Conservation (phyloP, 495 filamentous ascomycete genomes). For the Pyrenopolyporus hunteri region DNA sequence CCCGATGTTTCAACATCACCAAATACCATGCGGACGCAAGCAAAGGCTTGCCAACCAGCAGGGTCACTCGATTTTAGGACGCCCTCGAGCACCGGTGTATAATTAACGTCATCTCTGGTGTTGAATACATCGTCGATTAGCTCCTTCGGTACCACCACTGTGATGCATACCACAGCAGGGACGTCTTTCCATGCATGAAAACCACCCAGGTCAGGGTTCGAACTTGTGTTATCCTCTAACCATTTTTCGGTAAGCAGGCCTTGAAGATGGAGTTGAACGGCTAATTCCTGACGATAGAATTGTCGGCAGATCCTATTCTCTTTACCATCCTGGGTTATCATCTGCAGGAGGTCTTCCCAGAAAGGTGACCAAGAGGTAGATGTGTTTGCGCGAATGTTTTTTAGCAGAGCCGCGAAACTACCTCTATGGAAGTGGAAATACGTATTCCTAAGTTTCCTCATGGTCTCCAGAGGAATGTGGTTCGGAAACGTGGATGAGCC, state of each 20-base stretch:
- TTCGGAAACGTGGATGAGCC: not conserved
- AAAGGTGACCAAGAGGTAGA: constrained; percentile 28
- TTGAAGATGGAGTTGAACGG: constrained; percentile 38
- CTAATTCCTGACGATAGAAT: constrained; percentile 31
- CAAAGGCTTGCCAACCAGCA: constrained; percentile 34
- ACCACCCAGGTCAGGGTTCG: constrained; percentile 14
- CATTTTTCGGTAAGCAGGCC: constrained; percentile 35
- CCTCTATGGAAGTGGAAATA: constrained; percentile 46
- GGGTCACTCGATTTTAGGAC: constrained; percentile 23
- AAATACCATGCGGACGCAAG: constrained; percentile 45
- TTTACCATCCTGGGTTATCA: constrained; percentile 18
- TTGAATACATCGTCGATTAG: constrained; percentile 30
- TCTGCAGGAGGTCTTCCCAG: constrained; percentile 8
- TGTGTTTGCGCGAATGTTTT: constrained; percentile 20
- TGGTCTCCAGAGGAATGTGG: not conserved
- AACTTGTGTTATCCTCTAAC: constrained; percentile 13
- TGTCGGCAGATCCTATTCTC: not conserved
- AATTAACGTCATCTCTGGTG: constrained; percentile 15
- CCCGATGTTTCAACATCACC: constrained; percentile 39
- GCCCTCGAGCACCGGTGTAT: constrained; percentile 37
- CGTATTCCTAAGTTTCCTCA: not conserved
- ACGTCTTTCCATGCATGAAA: constrained; percentile 41
- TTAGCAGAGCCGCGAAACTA: constrained; percentile 46
- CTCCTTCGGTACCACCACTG: constrained; percentile 43
- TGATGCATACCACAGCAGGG: constrained; percentile 47